Percentiles rank a stretch among this genome's conserved stretches.
These are phyloP conservation scores for Maudiozyma serrabonitensis DNA, from an alignment of 805 yeast genomes.

Conservation along the genomic window DNA sequence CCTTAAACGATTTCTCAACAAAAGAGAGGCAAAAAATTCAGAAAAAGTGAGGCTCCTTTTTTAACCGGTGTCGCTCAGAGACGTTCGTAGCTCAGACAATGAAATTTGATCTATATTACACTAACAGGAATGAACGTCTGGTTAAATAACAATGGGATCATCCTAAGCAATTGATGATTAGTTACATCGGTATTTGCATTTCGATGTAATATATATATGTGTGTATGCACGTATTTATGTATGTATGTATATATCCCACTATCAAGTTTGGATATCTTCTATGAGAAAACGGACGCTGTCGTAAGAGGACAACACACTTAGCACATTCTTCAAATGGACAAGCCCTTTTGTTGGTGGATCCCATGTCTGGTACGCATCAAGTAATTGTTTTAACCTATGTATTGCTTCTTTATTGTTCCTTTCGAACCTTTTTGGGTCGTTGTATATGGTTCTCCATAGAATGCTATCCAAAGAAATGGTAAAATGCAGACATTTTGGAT, in stretches of 20 bases:
- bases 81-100: no score
- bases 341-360: constrained; percentile 28
- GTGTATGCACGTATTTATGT: background rate
- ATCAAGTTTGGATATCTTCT: constrained; percentile 7
- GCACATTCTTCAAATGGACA: constrained; percentile 20
- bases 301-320: constrained; percentile 26
- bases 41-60: no score
- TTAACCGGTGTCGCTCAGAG: no score
- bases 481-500: constrained; percentile 9
- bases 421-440: constrained; percentile 9
- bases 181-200: no score
- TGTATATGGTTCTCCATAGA: constrained; percentile 7
- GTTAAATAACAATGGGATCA: no score
- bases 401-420: constrained; percentile 17
- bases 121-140: no score
- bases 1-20: no score
- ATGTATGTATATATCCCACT: background rate
- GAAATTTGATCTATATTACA: no score
- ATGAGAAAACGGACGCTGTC: constrained; percentile 15
- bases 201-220: background rate
- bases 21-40: no score
- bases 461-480: constrained; percentile 10
- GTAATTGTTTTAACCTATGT: constrained; percentile 16
- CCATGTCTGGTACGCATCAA: constrained; percentile 25
- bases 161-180: no score